These are phyloP conservation scores for Tricholoma hemisulphureum DNA, from an alignment of 768 basidiomycete species.

Conservation along the genomic window DNA sequence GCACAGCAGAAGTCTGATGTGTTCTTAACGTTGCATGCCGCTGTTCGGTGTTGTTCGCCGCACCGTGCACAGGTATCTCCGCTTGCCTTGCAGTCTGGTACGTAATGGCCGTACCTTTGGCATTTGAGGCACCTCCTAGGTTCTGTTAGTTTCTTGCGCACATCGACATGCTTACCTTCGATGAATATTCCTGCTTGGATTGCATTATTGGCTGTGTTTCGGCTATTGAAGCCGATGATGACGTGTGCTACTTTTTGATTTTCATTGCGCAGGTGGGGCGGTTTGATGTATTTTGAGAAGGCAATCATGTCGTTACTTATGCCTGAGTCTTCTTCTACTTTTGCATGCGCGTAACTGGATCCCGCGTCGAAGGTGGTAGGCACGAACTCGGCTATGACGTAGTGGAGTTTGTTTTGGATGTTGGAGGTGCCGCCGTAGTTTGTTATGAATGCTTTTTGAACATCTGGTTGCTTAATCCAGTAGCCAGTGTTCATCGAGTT, in stretches of 20 bases:
- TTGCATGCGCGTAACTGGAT: background rate
- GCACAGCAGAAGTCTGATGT: conserved; percentile 13
- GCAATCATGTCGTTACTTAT: conserved; percentile 5
- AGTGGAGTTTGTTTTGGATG: conserved; percentile 2
- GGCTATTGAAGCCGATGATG: conserved; percentile 17
- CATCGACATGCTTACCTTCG: conserved; percentile 8
- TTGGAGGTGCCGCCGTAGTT: background rate
- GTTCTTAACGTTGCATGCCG: conserved; percentile 11
- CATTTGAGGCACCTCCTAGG: no score
- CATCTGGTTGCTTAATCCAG: background rate
- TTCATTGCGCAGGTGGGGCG: conserved; percentile 3
- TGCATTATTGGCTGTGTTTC: conserved; percentile 21
- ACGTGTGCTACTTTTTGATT: conserved; percentile 23
- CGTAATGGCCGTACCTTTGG: conserved; percentile 18
- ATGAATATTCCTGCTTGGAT: conserved; percentile 21
- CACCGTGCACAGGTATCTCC: conserved; percentile 16
- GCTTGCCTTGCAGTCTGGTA: conserved; percentile 6
- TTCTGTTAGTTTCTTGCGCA: conserved; percentile 18
- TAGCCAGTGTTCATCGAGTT: background rate
- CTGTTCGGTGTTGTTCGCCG: conserved; percentile 17
- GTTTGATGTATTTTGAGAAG: conserved; percentile 26
- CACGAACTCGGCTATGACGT: conserved; percentile 21
- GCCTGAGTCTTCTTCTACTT: conserved; percentile 15
- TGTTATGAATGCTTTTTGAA: background rate
- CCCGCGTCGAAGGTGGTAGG: conserved; percentile 17